Percentiles rank a stretch among this genome's conserved stretches.
phyloP scores from a whole-genome alignment of 805 yeast genomes.

The Diddensiella transvaalensis region DNA sequence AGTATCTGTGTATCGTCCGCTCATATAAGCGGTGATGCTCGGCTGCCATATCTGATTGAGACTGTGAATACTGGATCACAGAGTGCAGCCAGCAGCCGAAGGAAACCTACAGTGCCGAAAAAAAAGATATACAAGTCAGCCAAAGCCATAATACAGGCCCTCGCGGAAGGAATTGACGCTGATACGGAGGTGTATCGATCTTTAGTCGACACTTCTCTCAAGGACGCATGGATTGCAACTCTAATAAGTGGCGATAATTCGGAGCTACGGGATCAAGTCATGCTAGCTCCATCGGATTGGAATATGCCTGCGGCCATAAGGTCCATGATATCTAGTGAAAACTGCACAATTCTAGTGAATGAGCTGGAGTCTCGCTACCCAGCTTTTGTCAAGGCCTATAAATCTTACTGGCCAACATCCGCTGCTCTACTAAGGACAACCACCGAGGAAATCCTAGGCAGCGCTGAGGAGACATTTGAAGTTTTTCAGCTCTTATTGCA shows the following conservation, averaged over 20 bases:
- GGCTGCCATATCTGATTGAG: conserved; percentile 20
- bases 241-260: conserved; percentile 13
- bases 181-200: conserved; percentile 12
- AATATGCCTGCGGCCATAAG: conserved; percentile 8
- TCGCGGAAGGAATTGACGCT: conserved; percentile 2
- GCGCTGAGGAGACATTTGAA: not conserved
- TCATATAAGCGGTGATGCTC: conserved; percentile 14
- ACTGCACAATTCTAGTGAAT: conserved; percentile 6
- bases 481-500: not conserved
- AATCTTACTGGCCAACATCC: conserved; percentile 5
- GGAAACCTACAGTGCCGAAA: conserved; percentile 2
- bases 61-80: conserved; percentile 1
- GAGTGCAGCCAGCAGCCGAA: not conserved
- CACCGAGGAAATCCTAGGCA: not conserved
- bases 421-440: not conserved
- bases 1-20: not conserved
- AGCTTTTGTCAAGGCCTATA: conserved; percentile 5
- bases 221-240: conserved; percentile 21
- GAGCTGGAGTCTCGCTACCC: conserved; percentile 19
- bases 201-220: conserved; percentile 16
- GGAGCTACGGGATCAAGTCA: conserved; percentile 9
- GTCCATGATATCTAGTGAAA: conserved; percentile 11
- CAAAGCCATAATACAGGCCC: conserved; percentile 5
- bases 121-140: conserved; percentile 5
- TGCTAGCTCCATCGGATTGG: conserved; percentile 9